Base-by-base conservation (phyloP, 164 flowering plant species). In the Dillenia suffruticosa region DNA sequence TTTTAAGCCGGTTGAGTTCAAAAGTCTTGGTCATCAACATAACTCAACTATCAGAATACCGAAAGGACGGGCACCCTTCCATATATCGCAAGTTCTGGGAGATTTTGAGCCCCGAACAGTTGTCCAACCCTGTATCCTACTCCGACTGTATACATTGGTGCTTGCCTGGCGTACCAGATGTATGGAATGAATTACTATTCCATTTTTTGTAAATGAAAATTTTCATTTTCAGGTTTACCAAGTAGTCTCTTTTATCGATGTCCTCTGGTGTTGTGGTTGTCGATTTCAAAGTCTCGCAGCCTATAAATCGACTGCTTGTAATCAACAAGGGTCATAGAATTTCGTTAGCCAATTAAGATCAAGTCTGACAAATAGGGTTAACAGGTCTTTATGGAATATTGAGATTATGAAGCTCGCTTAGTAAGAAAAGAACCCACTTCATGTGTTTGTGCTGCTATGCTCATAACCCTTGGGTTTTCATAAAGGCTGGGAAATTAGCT, bases 121-220 rank as follows among this genome's bases (percentile, higher is more conserved):
- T 83, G 65, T 62, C 86, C 5, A 87, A 88, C 57, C 99, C 99
- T 10, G 57, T 74, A 11, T 74, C 79, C 60, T 88, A 83, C 74
- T 83, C 99, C 13, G 99, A 95, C 68, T 95, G 99, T 77, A 87
- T 88, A 57, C 99, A 95, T 64, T 95, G 99, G 99, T 95, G 97
- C 76, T 75, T 90, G 73, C 99, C 99, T 0, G 97, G 99, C 6
- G 96, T 95, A 2, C 92, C 90, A 44, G 99, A 92, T 83, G 89
- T 84, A 2, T 95, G 99, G 99, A 95, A 95, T 74, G 85, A 90
- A 68, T 67, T 95, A 6, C 66, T 95, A 2, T 86, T 88, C 68
- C 89, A 90, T 62, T 71, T 82, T 68, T 81, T 89, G 78, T 86
- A 65, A 63, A 51, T 51, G n/a, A 51, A 51, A 51, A 9, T 51